Evolutionary conservation across 1,284 basidiomycete genomes (phyloP), one percentile per base, ranked within the genome.

Genomic region (Pseudozyma sp.): DNA sequence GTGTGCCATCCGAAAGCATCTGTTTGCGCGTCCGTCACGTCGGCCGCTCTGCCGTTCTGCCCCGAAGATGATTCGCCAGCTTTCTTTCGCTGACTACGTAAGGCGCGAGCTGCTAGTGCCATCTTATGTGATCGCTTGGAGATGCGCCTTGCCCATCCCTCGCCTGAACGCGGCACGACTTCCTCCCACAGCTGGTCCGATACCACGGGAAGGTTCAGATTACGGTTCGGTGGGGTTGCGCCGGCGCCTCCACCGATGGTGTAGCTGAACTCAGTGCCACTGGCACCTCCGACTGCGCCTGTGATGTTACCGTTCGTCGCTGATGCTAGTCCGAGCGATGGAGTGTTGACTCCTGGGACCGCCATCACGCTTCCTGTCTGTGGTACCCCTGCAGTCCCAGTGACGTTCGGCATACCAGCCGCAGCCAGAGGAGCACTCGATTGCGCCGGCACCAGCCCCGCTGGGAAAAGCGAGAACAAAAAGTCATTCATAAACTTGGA

Each of bases 171-270:
- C 4, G 73, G 73, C 17, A 75, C 68, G 3, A 75, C 61, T 37
- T 75, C 73, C 33, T 75, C 68, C 73, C 73, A 75, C 33, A 75
- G 58, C 58, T 75, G 68, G 37, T 75, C 64, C 46, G 73, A 71
- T 2, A 75, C 55, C 5, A 60, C 40, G 4, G 73, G 65, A 17
- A 75, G 68, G 48, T 68, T 71, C 45, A 71, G 57, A 37, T 45
- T 52, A 48, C 62, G 62, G 24, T 68, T 68, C 2, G 66, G 71
- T 17, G 62, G 51, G 4, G 54, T 46, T 3, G 59, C 40, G 7
- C 52, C 61, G 7, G 62, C 44, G 7, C 44, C 54, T 2, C 53
- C 53, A n/a, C 61, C 66, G 34, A 69, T 68, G 4, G 54, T 62
- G 34, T 74, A 68, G 66, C 47, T 66, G 51, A 55, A 53, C 5